These are phyloP conservation scores for Schoenoplectus triqueter DNA, from an alignment of 202 grass and related monocot species.

Conservation along the genomic window DNA sequence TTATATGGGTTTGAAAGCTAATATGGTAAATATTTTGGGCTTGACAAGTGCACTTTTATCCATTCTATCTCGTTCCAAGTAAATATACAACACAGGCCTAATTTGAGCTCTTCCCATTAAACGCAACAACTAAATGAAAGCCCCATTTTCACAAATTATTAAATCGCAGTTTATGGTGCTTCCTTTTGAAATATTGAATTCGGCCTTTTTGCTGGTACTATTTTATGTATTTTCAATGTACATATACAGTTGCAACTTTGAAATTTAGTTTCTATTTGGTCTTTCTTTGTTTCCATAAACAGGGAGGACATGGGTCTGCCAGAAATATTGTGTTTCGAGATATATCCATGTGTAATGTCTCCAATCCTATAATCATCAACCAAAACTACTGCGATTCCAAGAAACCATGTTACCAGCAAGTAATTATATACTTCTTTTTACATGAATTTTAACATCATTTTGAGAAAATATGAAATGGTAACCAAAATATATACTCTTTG, in stretches of 20 bases:
- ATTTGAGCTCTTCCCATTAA: background rate
- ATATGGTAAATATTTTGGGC: background rate
- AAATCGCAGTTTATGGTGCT: background rate
- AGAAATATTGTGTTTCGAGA: slow-evolving; percentile 62
- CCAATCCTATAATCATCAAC: slow-evolving; percentile 71
- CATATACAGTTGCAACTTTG: background rate
- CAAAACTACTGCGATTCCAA: slow-evolving; percentile 76
- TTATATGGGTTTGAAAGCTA: background rate
- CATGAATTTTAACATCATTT: background rate
- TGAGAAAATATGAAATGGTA: background rate
- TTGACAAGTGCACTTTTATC: background rate
- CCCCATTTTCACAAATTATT: background rate
- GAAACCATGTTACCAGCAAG: slow-evolving; percentile 62
- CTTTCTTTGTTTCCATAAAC: background rate
- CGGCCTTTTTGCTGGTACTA: background rate
- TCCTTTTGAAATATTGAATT: background rate
- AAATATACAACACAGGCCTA: background rate
- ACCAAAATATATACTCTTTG: background rate
- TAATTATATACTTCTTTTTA: slow-evolving; percentile 1
- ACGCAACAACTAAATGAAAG: background rate
- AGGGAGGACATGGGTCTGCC: slow-evolving; percentile 69
- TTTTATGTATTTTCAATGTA: background rate
- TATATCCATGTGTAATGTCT: slow-evolving; percentile 59
- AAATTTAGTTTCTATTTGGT: background rate
- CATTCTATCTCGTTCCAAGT: background rate